Evolutionary conservation across 2,329 filamentous ascomycete species (phyloP).

Genomic region (Hymenoscyphus linearis): DNA sequence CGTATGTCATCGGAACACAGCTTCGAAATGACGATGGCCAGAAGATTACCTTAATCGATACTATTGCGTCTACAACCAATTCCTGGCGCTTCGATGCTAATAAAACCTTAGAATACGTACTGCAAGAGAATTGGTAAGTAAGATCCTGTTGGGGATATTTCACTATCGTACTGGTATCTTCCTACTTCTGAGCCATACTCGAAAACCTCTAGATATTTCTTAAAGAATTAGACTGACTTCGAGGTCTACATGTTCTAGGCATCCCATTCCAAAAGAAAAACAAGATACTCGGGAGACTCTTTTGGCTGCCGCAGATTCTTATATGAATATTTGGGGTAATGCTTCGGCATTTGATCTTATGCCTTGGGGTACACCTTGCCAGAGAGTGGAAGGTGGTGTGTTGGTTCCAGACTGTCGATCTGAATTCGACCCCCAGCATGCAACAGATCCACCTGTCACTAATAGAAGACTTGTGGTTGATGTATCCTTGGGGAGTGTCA

Average conservation of each 20-base stretch:
- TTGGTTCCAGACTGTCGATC: constrained; percentile 6
- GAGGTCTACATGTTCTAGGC: not conserved
- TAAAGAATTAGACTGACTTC: too few relatives aligned
- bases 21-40: constrained; percentile 8
- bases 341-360: not conserved
- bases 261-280: constrained; percentile 10
- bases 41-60: constrained; percentile 12
- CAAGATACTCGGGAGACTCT: constrained; percentile 12
- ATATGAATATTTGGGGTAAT: constrained; percentile 14
- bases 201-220: too few relatives aligned
- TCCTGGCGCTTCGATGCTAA: constrained; percentile 20
- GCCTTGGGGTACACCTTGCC: constrained; percentile 13
- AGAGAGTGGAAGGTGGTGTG: constrained; percentile 12
- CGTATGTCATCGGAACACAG: constrained; percentile 17
- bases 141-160: too few relatives aligned
- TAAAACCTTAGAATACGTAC: constrained; percentile 9
- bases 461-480: constrained; percentile 17
- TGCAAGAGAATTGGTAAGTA: constrained; percentile 6
- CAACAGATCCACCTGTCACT: constrained; percentile 1
- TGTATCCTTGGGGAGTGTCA: constrained; percentile 13
- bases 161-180: too few relatives aligned
- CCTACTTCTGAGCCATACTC: too few relatives aligned
- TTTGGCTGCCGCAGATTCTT: constrained; percentile 14
- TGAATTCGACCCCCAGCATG: constrained; percentile 8
- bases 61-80: constrained; percentile 7